Evolutionary conservation across 2,329 filamentous ascomycete genomes (phyloP).

Genomic region (Monilinia polystroma): DNA sequence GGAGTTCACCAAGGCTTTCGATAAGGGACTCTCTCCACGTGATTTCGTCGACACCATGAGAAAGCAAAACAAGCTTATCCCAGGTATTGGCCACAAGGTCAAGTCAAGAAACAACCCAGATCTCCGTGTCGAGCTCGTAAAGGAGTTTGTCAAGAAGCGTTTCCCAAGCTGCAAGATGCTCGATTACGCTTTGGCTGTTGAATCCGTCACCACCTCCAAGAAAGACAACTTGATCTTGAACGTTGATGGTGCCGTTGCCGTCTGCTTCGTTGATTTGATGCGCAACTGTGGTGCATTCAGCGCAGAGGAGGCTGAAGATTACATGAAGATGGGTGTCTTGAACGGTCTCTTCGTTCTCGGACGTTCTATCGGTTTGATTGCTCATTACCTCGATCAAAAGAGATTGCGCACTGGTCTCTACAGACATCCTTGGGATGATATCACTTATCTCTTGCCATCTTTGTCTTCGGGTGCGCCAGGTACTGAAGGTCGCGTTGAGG

Average conservation of each 20-base stretch:
- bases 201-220: conserved; percentile 98
- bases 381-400: conserved; percentile 99
- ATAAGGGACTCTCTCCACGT: conserved; percentile 96
- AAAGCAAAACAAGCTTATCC: conserved; percentile 99
- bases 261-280: conserved; percentile 97
- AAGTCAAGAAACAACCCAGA: conserved; percentile 99
- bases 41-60: conserved; percentile 99
- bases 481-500: conserved; percentile 84
- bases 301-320: conserved; percentile 94
- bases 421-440: conserved; percentile 98
- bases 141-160: conserved; percentile 96
- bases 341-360: conserved; percentile 99
- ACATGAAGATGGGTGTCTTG: conserved; percentile 97
- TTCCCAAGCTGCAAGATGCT: conserved; percentile 98
- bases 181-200: conserved; percentile 96
- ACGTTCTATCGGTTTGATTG: conserved; percentile 97
- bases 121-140: conserved; percentile 98
- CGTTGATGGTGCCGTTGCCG: conserved; percentile 95
- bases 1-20: conserved; percentile 97
- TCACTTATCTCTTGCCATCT: conserved; percentile 88
- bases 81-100: conserved; percentile 98
- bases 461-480: conserved; percentile 70
- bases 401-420: conserved; percentile 96
- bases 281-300: conserved; percentile 98
- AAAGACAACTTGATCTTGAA: conserved; percentile 99